A percentile compares a stretch with the other conserved stretches of the same genome.
These are phyloP conservation scores for Mariannaea sp. DNA, from an alignment of 2,329 filamentous ascomycete genomes.

Conservation along the genomic window DNA sequence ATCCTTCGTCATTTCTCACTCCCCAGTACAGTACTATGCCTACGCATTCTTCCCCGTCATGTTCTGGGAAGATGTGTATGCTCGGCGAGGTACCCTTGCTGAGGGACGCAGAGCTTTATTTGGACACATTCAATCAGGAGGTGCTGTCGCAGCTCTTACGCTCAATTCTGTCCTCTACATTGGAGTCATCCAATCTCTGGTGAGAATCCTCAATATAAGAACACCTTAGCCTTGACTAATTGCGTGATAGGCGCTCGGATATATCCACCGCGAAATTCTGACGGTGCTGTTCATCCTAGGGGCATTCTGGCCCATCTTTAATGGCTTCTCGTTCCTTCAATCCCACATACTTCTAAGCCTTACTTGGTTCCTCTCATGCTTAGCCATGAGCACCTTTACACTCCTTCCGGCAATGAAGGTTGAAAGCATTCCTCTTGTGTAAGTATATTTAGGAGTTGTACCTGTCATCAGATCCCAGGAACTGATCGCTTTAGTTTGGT, in stretches of 20 bases:
- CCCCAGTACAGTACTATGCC: slow-evolving; percentile 82
- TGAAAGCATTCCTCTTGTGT: slow-evolving; percentile 79
- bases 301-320: slow-evolving; percentile 75
- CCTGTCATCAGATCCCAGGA: no score
- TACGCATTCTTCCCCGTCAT: slow-evolving; percentile 91
- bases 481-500: slow-evolving; percentile 57
- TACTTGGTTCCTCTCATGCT: slow-evolving; percentile 77
- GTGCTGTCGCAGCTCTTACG: slow-evolving; percentile 61
- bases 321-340: slow-evolving; percentile 74
- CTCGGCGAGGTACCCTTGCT: slow-evolving; percentile 70
- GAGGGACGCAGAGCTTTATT: slow-evolving; percentile 73
- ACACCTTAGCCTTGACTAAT: slow-evolving; percentile 6
- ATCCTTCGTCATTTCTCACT: slow-evolving; percentile 78
- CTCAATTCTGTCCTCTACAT: slow-evolving; percentile 72
- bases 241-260: slow-evolving; percentile 75
- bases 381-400: slow-evolving; percentile 89
- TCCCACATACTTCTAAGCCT: slow-evolving; percentile 66
- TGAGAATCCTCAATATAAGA: slow-evolving; percentile 45
- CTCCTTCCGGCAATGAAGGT: slow-evolving; percentile 84
- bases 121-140: slow-evolving; percentile 65
- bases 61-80: slow-evolving; percentile 96
- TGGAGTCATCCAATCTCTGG: slow-evolving; percentile 77
- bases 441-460: slow-evolving; percentile 39
- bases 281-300: slow-evolving; percentile 79
- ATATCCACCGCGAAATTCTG: slow-evolving; percentile 87